Conservation (phyloP, 2,329 filamentous ascomycete genomes). For the Aspergillus fumigatiaffinis region DNA sequence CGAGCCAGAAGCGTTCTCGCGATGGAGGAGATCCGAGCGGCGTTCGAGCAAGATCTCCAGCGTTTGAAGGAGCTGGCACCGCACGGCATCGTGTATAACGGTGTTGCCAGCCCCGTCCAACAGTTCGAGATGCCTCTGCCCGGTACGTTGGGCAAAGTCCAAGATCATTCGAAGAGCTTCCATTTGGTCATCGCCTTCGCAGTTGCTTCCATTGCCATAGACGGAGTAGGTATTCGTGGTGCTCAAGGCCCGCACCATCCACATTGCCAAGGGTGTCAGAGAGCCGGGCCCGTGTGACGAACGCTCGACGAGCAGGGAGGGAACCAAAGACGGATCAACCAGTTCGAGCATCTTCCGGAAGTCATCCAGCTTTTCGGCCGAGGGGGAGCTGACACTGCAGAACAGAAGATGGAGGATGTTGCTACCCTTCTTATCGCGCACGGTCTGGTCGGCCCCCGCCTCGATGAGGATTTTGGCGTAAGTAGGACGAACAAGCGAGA, state of each 20-base stretch:
- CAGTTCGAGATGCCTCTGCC: conserved; percentile 40
- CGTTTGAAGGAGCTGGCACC: conserved; percentile 52
- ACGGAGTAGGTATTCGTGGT: not conserved
- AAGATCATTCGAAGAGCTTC: conserved; percentile 50
- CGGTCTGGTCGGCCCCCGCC: conserved; percentile 66
- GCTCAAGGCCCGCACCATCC: conserved; percentile 38
- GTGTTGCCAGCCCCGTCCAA: conserved; percentile 44
- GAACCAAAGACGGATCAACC: conserved; percentile 49
- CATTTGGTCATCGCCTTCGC: conserved; percentile 27
- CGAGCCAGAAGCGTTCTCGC: conserved; percentile 72
- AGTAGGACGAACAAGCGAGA: conserved; percentile 39
- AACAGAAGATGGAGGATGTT: conserved; percentile 66
- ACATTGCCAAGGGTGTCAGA: conserved; percentile 54
- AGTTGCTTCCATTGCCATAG: not conserved
- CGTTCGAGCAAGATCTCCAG: conserved; percentile 50
- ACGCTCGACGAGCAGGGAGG: conserved; percentile 30
- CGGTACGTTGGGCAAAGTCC: conserved; percentile 53
- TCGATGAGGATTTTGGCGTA: conserved; percentile 58
- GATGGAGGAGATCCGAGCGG: conserved; percentile 58
- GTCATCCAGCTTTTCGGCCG: conserved; percentile 30
- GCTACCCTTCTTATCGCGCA: conserved; percentile 56
- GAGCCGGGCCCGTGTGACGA: conserved; percentile 23
- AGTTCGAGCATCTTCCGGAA: conserved; percentile 61
- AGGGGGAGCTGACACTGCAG: conserved; percentile 23
- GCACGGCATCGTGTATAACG: conserved; percentile 37